Conservation (phyloP, 805 yeast genomes). For the Vanderwaltozyma polyspora region DNA sequence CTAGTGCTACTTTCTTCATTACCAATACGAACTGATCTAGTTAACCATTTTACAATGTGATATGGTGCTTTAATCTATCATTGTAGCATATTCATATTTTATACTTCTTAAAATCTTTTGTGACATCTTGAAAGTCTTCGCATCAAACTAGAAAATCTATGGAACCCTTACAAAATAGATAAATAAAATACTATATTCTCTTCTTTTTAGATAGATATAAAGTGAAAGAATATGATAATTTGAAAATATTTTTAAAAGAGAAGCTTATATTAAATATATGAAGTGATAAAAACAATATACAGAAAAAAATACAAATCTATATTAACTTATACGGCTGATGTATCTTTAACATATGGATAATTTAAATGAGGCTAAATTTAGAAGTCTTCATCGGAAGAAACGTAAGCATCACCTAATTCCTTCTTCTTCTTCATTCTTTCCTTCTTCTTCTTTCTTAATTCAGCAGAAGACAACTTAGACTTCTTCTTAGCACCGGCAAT, state of each 20-base stretch:
- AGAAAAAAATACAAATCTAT: constrained; percentile 3
- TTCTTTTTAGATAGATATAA: background rate
- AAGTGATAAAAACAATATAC: constrained; percentile 5
- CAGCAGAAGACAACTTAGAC: constrained; percentile 96
- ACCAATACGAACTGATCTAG: no score
- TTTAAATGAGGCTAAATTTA: constrained; percentile 33
- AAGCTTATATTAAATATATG: constrained; percentile 3
- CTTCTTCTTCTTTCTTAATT: constrained; percentile 99
- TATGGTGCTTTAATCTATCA: no score
- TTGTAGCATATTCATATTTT: no score
- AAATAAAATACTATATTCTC: no score
- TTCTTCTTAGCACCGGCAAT: constrained; percentile 92
- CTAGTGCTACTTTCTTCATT: background rate
- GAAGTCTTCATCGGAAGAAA: constrained; percentile 88
- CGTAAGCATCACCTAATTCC: constrained; percentile 98
- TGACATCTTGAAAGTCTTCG: no score
- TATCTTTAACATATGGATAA: constrained; percentile 1
- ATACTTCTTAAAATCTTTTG: no score
- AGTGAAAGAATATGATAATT: no score
- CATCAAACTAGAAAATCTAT: no score
- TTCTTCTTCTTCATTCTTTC: constrained; percentile 99
- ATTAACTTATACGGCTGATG: constrained; percentile 1
- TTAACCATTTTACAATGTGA: no score
- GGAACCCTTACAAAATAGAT: no score
- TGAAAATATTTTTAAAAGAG: background rate